These are phyloP conservation scores for Ichthyophthirius multifiliis DNA, from an alignment of 169 alveolate genomes.

Conservation along the genomic window DNA sequence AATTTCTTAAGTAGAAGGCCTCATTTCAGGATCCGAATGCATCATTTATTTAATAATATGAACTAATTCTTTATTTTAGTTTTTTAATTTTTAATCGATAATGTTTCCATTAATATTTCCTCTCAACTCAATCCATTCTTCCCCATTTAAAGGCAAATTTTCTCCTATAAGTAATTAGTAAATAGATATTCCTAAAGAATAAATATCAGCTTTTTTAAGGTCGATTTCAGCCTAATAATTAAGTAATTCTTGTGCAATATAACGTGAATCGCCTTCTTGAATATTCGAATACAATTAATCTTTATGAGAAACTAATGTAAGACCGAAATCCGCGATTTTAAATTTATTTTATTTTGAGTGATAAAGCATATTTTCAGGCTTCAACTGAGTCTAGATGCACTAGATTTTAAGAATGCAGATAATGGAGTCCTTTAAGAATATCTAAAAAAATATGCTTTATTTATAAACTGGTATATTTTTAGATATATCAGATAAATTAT, in stretches of 20 bases:
- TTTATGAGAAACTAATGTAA: neutral
- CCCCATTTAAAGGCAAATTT: neutral
- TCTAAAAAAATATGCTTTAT: neutral
- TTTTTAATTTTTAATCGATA: neutral
- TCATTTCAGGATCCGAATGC: neutral
- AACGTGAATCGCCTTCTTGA: neutral
- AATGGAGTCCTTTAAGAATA: neutral
- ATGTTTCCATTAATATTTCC: neutral
- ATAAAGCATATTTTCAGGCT: neutral
- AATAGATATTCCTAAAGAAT: neutral
- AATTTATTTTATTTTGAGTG: neutral
- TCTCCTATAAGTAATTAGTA: neutral
- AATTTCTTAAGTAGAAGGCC: neutral
- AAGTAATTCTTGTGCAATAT: neutral
- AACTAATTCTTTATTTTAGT: neutral
- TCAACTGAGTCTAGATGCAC: neutral
- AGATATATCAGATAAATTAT: neutral
- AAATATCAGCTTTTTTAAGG: conserved; percentile 8
- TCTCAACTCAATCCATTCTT: neutral
- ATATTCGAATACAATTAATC: neutral
- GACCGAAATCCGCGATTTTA: neutral
- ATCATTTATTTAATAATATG: neutral
- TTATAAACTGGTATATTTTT: neutral
- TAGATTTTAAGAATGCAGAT: neutral
- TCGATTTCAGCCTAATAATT: neutral